Conservation (phyloP, 306 rosid species). For the Vicia faba region DNA sequence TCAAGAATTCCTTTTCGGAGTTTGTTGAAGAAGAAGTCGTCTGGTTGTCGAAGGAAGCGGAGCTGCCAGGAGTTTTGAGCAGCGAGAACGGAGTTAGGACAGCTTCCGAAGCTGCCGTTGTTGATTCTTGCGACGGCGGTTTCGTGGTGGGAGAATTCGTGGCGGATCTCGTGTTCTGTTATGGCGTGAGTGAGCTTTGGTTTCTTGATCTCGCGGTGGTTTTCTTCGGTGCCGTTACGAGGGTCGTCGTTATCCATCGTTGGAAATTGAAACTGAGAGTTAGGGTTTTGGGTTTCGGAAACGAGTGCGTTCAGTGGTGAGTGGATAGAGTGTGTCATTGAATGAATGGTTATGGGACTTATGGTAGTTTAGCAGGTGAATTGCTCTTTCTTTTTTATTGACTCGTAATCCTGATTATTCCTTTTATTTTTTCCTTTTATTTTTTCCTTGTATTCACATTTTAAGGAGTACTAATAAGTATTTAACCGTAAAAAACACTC, state of each 20-base stretch:
- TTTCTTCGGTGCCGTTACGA: constrained; percentile 40
- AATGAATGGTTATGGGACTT: constrained; percentile 15
- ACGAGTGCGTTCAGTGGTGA: not conserved
- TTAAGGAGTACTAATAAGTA: no score
- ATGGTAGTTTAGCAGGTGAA: no score
- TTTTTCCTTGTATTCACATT: no score
- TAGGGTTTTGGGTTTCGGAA: constrained; percentile 25
- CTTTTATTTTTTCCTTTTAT: no score
- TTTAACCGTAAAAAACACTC: no score
- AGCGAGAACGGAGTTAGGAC: constrained; percentile 55
- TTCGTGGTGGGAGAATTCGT: constrained; percentile 63
- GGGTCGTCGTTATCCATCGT: constrained; percentile 47
- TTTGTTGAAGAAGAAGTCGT: constrained; percentile 49
- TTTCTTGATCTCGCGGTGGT: constrained; percentile 38
- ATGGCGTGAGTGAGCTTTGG: constrained; percentile 30
- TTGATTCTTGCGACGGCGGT: constrained; percentile 50
- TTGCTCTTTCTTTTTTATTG: not conserved
- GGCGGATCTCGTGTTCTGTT: constrained; percentile 38
- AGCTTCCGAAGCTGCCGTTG: constrained; percentile 72
- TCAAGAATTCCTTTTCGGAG: constrained; percentile 41
- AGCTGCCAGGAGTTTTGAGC: constrained; percentile 53
- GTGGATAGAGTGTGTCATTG: constrained; percentile 11
- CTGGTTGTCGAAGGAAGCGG: constrained; percentile 63
- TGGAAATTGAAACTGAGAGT: not conserved
- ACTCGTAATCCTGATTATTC: no score